Conservation (phyloP, 306 rosid genomes). For the Acacia confusa region DNA sequence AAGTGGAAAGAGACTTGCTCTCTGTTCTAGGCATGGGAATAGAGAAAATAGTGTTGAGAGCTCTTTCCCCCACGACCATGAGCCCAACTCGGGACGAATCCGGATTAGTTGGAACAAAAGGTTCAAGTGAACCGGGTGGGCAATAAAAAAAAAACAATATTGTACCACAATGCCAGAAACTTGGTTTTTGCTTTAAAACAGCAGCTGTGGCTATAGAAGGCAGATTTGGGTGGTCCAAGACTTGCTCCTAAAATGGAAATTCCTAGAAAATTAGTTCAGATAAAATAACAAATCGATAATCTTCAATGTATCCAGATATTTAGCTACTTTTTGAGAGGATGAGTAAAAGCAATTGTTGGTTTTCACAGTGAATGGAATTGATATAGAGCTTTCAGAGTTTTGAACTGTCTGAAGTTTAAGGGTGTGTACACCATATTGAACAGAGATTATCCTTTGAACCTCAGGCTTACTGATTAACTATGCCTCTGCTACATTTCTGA, state of each 20-base stretch:
- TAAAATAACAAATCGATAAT: background rate
- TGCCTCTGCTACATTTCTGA: background rate
- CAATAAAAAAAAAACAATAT: background rate
- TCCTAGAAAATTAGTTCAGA: background rate
- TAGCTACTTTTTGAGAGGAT: background rate
- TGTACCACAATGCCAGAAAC: background rate
- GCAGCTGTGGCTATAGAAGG: background rate
- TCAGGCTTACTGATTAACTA: background rate
- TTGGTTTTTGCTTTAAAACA: constrained; percentile 5
- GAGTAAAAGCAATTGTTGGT: background rate
- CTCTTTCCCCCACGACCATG: no score
- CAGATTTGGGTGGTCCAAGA: constrained; percentile 2
- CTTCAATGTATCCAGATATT: background rate
- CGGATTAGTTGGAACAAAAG: no score
- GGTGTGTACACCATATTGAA: background rate
- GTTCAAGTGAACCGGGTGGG: no score
- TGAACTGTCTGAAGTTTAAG: background rate
- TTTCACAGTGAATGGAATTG: background rate
- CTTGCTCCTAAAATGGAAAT: background rate
- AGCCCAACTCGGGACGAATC: no score
- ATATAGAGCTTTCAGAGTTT: background rate
- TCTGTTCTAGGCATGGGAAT: no score
- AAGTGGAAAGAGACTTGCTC: no score
- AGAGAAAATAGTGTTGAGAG: no score
- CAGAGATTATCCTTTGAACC: background rate